These are phyloP conservation scores for Backusella parvicylindrica DNA, from an alignment of 192 early-diverging fungal species.

Conservation along the genomic window DNA sequence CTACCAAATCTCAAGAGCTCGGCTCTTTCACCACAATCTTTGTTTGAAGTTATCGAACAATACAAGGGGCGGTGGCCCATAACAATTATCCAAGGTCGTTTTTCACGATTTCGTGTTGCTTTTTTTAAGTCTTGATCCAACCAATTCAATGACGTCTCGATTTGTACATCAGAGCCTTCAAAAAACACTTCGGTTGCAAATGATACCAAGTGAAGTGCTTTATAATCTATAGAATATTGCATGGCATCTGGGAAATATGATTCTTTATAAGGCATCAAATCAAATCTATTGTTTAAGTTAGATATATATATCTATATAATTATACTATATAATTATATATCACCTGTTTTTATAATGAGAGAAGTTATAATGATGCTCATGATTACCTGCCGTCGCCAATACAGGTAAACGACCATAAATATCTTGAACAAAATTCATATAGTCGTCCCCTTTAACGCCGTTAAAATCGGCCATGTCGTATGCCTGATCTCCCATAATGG, in stretches of 20 bases:
- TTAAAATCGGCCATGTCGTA: conserved; percentile 28
- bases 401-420: conserved; percentile 22
- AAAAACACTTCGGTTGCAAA: conserved; percentile 22
- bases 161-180: conserved; percentile 12
- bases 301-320: too few species aligned
- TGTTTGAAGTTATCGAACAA: conserved; percentile 3
- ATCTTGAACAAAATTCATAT: conserved; percentile 20
- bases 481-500: conserved; percentile 22
- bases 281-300: conserved; percentile 22
- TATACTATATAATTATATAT: neutral
- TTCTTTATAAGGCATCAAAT: conserved; percentile 13
- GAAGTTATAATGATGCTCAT: conserved; percentile 28
- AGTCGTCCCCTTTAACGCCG: conserved; percentile 23
- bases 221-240: conserved; percentile 27
- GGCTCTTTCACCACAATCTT: neutral
- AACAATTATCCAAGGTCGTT: conserved; percentile 24
- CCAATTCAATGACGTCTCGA: conserved; percentile 21
- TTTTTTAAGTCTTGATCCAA: conserved; percentile 17
- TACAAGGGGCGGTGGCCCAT: conserved; percentile 18
- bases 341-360: conserved; percentile 28
- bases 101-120: conserved; percentile 3
- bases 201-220: conserved; percentile 20
- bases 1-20: neutral
- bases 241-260: conserved; percentile 20
- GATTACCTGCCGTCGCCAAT: conserved; percentile 22